A percentile compares a stretch with the other conserved stretches of the same genome.
These are phyloP conservation scores for Claviceps maximensis DNA, from an alignment of 2,329 filamentous ascomycete genomes.

Conservation along the genomic window DNA sequence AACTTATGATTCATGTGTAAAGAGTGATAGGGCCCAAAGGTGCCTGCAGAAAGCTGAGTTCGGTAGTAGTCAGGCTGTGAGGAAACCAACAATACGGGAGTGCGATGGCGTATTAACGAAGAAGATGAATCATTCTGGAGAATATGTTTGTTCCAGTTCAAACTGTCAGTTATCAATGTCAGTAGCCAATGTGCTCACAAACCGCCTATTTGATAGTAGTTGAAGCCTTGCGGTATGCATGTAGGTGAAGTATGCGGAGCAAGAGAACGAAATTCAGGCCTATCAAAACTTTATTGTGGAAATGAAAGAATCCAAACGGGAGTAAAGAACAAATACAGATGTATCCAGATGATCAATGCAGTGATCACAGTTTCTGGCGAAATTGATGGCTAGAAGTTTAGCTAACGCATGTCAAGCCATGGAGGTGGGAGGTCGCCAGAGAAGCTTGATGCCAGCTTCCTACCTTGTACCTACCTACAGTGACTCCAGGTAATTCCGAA, in stretches of 20 bases:
- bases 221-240: neutral
- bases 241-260: neutral
- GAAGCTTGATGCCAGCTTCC: too few relatives aligned
- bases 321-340: neutral
- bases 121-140: conserved; percentile 30
- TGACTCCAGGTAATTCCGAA: too few relatives aligned
- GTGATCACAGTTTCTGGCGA: neutral
- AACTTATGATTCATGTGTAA: conserved; percentile 14
- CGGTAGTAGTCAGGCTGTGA: conserved; percentile 23
- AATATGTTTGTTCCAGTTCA: conserved; percentile 7
- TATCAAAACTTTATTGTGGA: neutral
- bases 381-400: too few relatives aligned
- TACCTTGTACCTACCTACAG: too few relatives aligned
- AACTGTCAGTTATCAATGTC: conserved; percentile 11
- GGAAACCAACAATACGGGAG: conserved; percentile 30
- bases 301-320: neutral
- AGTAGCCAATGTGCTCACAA: conserved; percentile 21
- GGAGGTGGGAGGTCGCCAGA: too few relatives aligned
- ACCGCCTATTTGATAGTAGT: conserved; percentile 9
- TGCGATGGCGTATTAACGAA: conserved; percentile 26
- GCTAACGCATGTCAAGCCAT: too few relatives aligned
- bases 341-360: neutral
- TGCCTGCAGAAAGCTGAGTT: conserved; percentile 17
- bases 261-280: neutral
- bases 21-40: conserved; percentile 15